Evolutionary conservation across 495 filamentous ascomycete species (phyloP), one percentile per base, ranked within the genome.

Genomic region (Aspergillus egyptiacus): DNA sequence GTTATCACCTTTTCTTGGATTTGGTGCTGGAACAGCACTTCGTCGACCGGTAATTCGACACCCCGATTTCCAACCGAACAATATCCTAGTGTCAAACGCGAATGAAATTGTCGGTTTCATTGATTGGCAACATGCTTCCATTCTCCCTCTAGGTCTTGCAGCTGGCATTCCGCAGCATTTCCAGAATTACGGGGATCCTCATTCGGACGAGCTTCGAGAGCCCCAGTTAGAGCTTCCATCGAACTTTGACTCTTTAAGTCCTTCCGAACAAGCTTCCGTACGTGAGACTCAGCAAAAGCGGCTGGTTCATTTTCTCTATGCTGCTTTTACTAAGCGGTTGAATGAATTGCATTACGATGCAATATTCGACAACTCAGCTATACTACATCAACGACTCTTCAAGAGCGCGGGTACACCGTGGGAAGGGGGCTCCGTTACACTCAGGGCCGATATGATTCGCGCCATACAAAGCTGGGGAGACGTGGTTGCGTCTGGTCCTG

Each of bases 21-120:
- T 51, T 28, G 25, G 20, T 10, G 2, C 14, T 13, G 35, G 25
- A 40, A 55, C 33, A 9, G 9, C 48, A 38, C 58, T 63, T 1
- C 54, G 57, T 47, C 49, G 56, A 19, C 62, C 64, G 7, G 50
- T 60, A 32, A 46, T 65, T 13, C 64, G 64, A 10, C 58, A 65
- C 42, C 62, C 64, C 14, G 64, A 68, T 42, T 41, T 68, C 34
- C 62, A 62, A 38, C 60, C 57, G 10, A 65, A 61, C 43, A 68
- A 68, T 48, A 68, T 65, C 31, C 52, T 63, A 20, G 38, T 67
- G 9, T 60, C 60, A 14, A 47, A 65, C 5, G 30, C 53, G 23
- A 46, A 53, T 35, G 55, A 59, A 0, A 64, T 68, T 3, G 38
- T 55, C 3, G 58, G 60, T 27, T 41, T 67, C 1, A 61, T 67